Evolutionary conservation across 331 rosid species (phyloP), one percentile per base, ranked within the genome.

Genomic region (Quercus lobata): DNA sequence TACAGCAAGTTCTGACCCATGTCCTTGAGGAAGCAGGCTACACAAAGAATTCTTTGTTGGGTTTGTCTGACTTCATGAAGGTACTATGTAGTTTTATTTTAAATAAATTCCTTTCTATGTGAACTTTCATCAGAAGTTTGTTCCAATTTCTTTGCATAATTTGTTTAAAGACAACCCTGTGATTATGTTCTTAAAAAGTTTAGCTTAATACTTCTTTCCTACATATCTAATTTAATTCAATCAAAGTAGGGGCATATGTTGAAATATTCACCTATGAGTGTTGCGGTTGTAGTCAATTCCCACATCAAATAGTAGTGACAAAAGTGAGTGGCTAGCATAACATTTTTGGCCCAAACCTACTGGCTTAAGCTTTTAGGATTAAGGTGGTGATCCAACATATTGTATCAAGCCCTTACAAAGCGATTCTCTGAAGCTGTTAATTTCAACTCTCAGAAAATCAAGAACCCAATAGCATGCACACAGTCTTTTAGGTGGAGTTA

Each of bases 11-110:
- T 76, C 80, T 92, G 81, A 75, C 83, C 60, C 90, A 74, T 58
- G 91, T 92, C 73, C 92, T 92, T 16, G 93, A 89, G 87, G 97
- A 92, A 71, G 89, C 97, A 30, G 97, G 95, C 76, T 90, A 89
- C 79, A 58, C 83, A 72, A 92, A 75, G 82, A 92, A 87, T 78
- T 88, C 95, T 46, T 79, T 75, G 41, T 74, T 92, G 69, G 84
- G 82, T 77, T 78, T 89, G 78, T 83, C 90, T 15, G 97, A 92
- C 89, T 92, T 90, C 87, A 79, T 83, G 84, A 89, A 87, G 97
- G 97, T 92, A 90, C 71, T 22, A 57, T 19, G 15, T 68, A 35
- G 17, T 8, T 68, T 35, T 68, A 68, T 35, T 30, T 68, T 10
- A 65, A 88, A 56, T 71, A 55, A 61, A 44, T 29, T 27, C 22